Percentiles rank a stretch among this genome's conserved stretches.
These are phyloP conservation scores for Yamadazyma kitorensis DNA, from an alignment of 805 yeast species.

Conservation along the genomic window DNA sequence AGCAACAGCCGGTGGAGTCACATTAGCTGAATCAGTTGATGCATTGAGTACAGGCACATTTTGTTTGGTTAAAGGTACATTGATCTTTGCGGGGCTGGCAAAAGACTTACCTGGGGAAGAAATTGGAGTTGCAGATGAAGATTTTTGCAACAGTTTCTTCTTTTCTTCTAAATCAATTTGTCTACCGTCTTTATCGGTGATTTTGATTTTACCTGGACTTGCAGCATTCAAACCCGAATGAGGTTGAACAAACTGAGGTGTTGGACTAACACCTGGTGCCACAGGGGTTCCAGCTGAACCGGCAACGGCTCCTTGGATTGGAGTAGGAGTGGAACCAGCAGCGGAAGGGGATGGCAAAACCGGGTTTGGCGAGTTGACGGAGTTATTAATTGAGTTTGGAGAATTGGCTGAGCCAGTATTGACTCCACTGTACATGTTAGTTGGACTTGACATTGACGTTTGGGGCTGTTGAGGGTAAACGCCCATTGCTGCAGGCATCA, in stretches of 20 bases:
- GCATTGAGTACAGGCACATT: slow-evolving; percentile 7
- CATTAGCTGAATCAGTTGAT: slow-evolving; percentile 16
- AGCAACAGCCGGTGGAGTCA: slow-evolving; percentile 6
- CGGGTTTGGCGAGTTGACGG: no score
- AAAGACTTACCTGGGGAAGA: slow-evolving; percentile 22
- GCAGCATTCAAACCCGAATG: not conserved
- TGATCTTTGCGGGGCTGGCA: slow-evolving; percentile 17
- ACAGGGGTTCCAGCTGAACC: slow-evolving; percentile 6
- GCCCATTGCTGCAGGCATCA: slow-evolving; percentile 13
- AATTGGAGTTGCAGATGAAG: slow-evolving; percentile 26
- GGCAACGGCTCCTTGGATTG: not conserved
- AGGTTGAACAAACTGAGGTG: slow-evolving; percentile 10
- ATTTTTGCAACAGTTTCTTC: slow-evolving; percentile 27
- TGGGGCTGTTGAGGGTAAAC: slow-evolving; percentile 10
- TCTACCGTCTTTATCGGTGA: slow-evolving; percentile 43
- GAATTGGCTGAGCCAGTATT: slow-evolving; percentile 1
- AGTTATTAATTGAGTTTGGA: no score
- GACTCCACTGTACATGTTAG: slow-evolving; percentile 2
- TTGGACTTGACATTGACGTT: slow-evolving; percentile 7
- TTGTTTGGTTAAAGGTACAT: slow-evolving; percentile 1
- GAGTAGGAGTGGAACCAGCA: slow-evolving; percentile 5
- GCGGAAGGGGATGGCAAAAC: not conserved
- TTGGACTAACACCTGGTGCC: slow-evolving; percentile 1
- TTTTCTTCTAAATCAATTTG: slow-evolving; percentile 42
- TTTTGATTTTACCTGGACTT: slow-evolving; percentile 24